Conservation (phyloP, 2,329 filamentous ascomycete genomes). For the Epichloe amarillans region DNA sequence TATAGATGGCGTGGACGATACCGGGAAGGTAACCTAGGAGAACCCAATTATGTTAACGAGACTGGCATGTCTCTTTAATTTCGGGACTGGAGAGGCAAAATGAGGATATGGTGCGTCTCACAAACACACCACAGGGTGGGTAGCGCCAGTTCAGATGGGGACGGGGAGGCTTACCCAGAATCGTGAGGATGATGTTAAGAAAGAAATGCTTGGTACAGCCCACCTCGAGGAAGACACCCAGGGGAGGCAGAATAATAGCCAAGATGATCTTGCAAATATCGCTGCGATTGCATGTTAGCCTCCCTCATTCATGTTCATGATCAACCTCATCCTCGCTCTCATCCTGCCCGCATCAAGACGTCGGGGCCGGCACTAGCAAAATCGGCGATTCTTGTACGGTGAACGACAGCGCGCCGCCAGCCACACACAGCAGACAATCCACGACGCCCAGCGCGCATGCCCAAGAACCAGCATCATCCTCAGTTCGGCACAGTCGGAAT, state of each 20-base stretch:
- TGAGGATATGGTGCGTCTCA: not conserved
- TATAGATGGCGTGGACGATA: slow-evolving; percentile 89
- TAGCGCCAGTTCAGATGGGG: not conserved
- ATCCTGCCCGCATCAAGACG: not conserved
- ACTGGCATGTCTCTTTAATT: too few relatives aligned
- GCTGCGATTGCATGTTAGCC: slow-evolving; percentile 12
- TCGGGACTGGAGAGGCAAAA: not conserved
- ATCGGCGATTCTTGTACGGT: not conserved
- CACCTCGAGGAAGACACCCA: slow-evolving; percentile 89
- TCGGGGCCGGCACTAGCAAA: not conserved
- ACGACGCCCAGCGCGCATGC: too few relatives aligned
- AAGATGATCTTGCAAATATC: slow-evolving; percentile 62
- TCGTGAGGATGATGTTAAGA: slow-evolving; percentile 85
- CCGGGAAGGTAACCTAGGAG: slow-evolving; percentile 51
- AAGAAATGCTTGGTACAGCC: slow-evolving; percentile 77
- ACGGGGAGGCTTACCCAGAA: slow-evolving; percentile 37
- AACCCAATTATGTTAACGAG: not conserved
- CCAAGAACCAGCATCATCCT: not conserved
- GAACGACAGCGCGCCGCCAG: not conserved
- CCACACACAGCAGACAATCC: not conserved
- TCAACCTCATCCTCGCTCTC: too few relatives aligned
- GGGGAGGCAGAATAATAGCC: slow-evolving; percentile 76
- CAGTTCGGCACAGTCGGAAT: not conserved
- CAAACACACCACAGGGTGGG: not conserved
- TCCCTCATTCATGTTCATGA: not conserved